Conservation (phyloP, 352 stramenopile genomes). For the Phytophthora pseudosyringae region DNA sequence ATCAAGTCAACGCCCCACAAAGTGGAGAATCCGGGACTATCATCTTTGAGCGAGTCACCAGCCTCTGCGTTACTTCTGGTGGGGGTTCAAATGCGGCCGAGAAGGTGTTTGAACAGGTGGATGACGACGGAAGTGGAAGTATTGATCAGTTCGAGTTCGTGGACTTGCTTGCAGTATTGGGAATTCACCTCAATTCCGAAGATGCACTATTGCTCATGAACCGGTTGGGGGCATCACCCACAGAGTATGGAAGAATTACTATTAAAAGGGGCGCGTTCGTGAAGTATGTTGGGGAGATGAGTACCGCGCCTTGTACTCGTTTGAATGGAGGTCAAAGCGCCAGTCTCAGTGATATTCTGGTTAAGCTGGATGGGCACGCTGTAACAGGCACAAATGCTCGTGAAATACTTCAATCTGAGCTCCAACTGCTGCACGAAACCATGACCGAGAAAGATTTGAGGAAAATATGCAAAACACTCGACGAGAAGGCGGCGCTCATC, state of each 20-base stretch:
- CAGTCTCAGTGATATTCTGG: conserved; percentile 24
- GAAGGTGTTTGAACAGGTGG: conserved; percentile 63
- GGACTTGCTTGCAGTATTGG: conserved; percentile 44
- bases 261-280: conserved; percentile 31
- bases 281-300: conserved; percentile 26
- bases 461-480: conserved; percentile 36
- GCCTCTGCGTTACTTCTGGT: conserved; percentile 33
- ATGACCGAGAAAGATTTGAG: conserved; percentile 37
- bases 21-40: conserved; percentile 29
- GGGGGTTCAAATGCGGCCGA: conserved; percentile 23
- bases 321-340: background rate
- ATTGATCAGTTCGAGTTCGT: conserved; percentile 70
- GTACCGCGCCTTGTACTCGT: background rate
- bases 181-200: conserved; percentile 44
- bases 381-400: conserved; percentile 8
- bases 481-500: conserved; percentile 31
- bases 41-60: conserved; percentile 58
- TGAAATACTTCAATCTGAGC: conserved; percentile 41
- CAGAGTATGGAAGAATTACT: conserved; percentile 4
- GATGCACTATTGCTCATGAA: conserved; percentile 60
- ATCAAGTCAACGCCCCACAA: background rate
- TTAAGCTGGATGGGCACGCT: conserved; percentile 29
- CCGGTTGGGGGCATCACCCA: conserved; percentile 35
- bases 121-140: conserved; percentile 55
- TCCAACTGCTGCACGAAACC: conserved; percentile 60